phyloP scores from a whole-genome alignment of 129 eudicot species.

The carrot (Daucus carota) region DNA sequence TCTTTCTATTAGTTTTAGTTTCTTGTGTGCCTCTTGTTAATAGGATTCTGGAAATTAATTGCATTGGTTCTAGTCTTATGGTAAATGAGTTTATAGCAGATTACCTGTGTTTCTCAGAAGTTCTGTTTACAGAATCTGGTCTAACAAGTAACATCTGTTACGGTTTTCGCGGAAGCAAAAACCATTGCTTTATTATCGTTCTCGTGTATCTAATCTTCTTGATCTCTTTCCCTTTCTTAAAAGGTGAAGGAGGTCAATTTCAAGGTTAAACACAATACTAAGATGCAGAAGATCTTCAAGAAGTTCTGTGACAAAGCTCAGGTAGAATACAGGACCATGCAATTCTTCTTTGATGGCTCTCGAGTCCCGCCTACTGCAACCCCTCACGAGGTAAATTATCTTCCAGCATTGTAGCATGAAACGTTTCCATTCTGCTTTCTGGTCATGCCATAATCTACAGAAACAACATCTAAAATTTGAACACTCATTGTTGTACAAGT shows the following conservation, averaged over 20 bases:
- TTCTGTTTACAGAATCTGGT: neutral
- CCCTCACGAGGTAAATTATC: neutral
- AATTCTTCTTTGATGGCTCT: neutral
- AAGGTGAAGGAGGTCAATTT: neutral
- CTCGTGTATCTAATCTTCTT: neutral
- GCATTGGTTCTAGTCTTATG: neutral
- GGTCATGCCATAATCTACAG: neutral
- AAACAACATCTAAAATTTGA: neutral
- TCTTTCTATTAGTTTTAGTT: too few species aligned
- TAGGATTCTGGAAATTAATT: neutral
- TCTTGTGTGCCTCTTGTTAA: neutral
- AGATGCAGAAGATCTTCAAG: neutral
- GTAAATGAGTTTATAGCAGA: neutral
- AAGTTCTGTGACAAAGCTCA: neutral
- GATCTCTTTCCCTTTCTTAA: neutral
- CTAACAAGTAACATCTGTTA: too few species aligned
- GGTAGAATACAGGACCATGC: neutral
- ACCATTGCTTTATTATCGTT: neutral
- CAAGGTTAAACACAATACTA: neutral
- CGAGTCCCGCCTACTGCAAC: neutral
- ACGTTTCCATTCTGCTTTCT: neutral
- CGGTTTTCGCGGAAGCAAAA: too few species aligned
- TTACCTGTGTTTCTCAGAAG: neutral
- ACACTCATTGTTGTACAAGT: neutral
- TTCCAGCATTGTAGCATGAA: neutral